phyloP scores from a whole-genome alignment of 1,139 yeast genomes.

The Schwanniomyces etchellsii region DNA sequence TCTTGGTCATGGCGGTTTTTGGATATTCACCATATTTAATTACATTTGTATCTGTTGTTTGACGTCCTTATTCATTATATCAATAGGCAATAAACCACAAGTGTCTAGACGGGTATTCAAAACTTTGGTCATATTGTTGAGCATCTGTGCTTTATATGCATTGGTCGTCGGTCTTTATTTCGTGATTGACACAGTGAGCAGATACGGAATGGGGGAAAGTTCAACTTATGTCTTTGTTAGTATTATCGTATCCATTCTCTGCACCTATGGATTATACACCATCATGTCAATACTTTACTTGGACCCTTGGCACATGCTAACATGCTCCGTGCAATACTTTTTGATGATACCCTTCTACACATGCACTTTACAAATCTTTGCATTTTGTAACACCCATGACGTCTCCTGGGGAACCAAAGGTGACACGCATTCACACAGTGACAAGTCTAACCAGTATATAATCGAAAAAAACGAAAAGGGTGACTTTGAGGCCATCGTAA shows the following conservation, averaged over 20 bases:
- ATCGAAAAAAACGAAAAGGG: conserved; percentile 45
- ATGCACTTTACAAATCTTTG: conserved; percentile 86
- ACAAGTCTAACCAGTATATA: conserved; percentile 36
- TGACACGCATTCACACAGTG: conserved; percentile 67
- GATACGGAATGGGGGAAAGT: conserved; percentile 31
- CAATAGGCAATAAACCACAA: conserved; percentile 95
- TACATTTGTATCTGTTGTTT: conserved; percentile 76
- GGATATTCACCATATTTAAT: conserved; percentile 78
- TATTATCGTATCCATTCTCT: conserved; percentile 74
- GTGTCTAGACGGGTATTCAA: conserved; percentile 72
- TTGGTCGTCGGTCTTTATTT: conserved; percentile 78
- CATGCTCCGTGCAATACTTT: conserved; percentile 82
- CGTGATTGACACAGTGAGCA: conserved; percentile 51
- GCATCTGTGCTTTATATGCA: conserved; percentile 78
- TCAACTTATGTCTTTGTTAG: conserved; percentile 59
- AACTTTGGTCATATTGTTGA: conserved; percentile 62
- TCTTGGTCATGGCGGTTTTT: conserved; percentile 68
- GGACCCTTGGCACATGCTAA: conserved; percentile 92
- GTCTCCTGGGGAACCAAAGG: conserved; percentile 98
- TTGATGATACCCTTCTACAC: conserved; percentile 86
- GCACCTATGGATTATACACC: conserved; percentile 89
- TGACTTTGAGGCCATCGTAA: conserved; percentile 86
- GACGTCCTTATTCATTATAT: conserved; percentile 79
- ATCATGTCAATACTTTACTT: conserved; percentile 73
- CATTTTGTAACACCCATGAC: conserved; percentile 93